Evolutionary conservation across 495 filamentous ascomycete genomes (phyloP).

Genomic region (Achaetomiella virescens): DNA sequence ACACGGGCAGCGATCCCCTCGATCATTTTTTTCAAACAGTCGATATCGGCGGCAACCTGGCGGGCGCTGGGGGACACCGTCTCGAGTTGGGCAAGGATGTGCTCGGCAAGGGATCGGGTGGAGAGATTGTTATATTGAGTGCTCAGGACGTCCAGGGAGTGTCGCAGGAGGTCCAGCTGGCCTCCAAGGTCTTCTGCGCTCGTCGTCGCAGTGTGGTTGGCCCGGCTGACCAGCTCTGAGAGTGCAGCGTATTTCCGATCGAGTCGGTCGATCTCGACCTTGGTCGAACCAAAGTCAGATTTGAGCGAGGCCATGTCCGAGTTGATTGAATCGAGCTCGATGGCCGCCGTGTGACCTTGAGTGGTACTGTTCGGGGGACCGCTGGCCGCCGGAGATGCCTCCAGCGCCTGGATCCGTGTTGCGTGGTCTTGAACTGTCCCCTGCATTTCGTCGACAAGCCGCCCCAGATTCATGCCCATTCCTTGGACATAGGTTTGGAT

Average conservation of each 20-base stretch:
- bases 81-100: constrained; percentile 23
- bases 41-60: constrained; percentile 5
- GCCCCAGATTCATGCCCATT: not conserved
- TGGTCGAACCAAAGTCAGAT: not conserved
- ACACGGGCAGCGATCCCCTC: not conserved
- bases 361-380: not conserved
- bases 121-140: constrained; percentile 25
- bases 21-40: not conserved
- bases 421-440: not conserved
- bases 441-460: not conserved
- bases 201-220: not conserved
- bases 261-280: not conserved
- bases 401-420: not conserved
- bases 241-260: not conserved
- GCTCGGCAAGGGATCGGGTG: constrained; percentile 22
- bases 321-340: not conserved
- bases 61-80: constrained; percentile 8
- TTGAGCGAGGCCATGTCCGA: not conserved
- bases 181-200: not conserved
- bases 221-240: not conserved
- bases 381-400: not conserved
- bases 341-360: not conserved
- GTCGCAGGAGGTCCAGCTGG: constrained; percentile 2
- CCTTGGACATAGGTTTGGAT: not conserved
- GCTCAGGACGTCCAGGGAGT: constrained; percentile 13